Percentiles rank a stretch among this genome's conserved stretches.
Evolutionary conservation across 2,329 filamentous ascomycete species (phyloP).

Genomic region (Neofusicoccum laricinum): DNA sequence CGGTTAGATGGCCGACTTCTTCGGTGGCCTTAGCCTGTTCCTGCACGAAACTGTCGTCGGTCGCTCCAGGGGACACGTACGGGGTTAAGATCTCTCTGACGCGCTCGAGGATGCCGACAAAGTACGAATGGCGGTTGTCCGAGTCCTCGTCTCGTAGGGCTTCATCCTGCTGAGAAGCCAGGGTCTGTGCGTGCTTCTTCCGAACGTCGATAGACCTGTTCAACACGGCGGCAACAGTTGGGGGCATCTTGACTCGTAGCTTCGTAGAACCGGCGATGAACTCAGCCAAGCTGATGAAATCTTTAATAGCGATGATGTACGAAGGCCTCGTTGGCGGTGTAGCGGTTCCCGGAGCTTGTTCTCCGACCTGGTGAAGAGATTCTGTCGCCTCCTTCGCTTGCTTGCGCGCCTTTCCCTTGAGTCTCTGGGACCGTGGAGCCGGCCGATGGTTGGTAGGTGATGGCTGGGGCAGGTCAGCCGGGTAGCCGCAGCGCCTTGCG

Average conservation of each 20-base stretch:
- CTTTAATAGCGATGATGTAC: constrained; percentile 37
- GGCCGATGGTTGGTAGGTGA: not conserved
- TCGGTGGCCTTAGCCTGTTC: not conserved
- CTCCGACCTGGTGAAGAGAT: not conserved
- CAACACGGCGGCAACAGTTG: constrained; percentile 31
- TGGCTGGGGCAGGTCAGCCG: constrained; percentile 18
- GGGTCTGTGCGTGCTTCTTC: constrained; percentile 20
- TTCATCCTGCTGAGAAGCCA: constrained; percentile 18
- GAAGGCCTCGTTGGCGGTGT: constrained; percentile 20
- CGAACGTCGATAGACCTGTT: constrained; percentile 39
- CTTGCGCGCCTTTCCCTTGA: constrained; percentile 31
- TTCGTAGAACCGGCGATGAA: constrained; percentile 30
- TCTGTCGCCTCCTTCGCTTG: constrained; percentile 19
- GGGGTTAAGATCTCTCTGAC: constrained; percentile 32
- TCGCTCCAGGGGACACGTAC: constrained; percentile 11
- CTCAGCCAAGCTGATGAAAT: constrained; percentile 40
- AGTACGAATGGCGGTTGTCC: constrained; percentile 32
- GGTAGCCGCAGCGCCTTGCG: constrained; percentile 36
- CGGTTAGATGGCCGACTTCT: constrained; percentile 20
- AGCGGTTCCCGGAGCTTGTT: no score
- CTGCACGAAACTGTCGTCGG: not conserved
- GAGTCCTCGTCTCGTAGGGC: constrained; percentile 21
- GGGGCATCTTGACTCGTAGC: constrained; percentile 28
- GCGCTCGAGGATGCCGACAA: constrained; percentile 35
- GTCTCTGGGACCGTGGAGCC: not conserved